phyloP scores from a whole-genome alignment of 179 eudicot genomes.

The Corrigiola litoralis region DNA sequence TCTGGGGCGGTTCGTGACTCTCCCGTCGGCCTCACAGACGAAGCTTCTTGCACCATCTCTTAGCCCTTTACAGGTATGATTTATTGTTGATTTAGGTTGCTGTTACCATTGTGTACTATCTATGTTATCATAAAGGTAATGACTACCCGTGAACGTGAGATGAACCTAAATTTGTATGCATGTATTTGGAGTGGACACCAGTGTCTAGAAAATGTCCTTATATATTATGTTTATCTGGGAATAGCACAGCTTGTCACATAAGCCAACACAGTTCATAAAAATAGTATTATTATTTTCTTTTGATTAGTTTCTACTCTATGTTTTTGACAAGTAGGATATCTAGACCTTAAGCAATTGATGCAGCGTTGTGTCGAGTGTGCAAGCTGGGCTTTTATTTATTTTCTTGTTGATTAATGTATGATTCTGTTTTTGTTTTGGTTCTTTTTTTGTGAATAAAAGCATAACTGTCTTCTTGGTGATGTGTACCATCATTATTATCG shows the following conservation, averaged over 20 bases:
- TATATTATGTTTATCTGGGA: too few species aligned
- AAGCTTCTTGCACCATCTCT: constrained; percentile 49
- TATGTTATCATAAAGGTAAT: background rate
- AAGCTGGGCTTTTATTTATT: background rate
- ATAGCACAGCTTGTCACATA: background rate
- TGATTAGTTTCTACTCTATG: background rate
- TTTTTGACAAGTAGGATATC: background rate
- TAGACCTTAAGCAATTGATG: too few species aligned
- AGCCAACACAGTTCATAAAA: background rate
- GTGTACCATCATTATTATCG: background rate
- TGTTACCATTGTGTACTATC: background rate
- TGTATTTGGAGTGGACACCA: too few species aligned
- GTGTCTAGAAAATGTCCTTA: too few species aligned
- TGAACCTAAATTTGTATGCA: background rate
- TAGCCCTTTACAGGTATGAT: constrained; percentile 81
- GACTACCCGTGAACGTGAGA: background rate
- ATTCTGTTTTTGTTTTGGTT: background rate
- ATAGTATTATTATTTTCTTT: background rate
- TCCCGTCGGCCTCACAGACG: constrained; percentile 27
- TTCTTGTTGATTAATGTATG: background rate
- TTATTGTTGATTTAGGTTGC: background rate
- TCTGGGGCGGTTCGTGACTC: constrained; percentile 60
- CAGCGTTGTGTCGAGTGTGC: background rate
- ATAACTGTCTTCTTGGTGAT: background rate
- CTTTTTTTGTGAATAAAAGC: background rate